Conservation (phyloP, 23 red algal genomes). For the Cyanidioschyzon merolae region DNA sequence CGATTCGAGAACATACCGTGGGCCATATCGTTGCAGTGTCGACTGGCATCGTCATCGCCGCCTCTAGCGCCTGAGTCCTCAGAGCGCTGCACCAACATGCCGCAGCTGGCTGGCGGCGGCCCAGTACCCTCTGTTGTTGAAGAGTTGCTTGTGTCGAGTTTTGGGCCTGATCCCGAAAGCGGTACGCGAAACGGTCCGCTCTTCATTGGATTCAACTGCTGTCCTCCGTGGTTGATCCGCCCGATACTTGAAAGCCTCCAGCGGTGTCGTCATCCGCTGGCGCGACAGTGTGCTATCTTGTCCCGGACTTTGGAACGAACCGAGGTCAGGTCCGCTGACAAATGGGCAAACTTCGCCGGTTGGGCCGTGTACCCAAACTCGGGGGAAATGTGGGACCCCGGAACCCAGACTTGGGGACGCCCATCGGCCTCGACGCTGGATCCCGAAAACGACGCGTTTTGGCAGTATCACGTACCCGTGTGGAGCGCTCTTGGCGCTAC, state of each 20-base stretch:
- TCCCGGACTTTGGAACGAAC: too few species aligned
- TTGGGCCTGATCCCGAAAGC: neutral
- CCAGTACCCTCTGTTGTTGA: neutral
- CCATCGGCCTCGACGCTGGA: neutral
- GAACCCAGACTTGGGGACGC: neutral
- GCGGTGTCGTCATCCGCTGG: neutral
- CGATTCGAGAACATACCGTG: neutral
- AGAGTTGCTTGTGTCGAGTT: neutral
- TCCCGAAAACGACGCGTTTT: neutral
- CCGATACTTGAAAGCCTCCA: neutral
- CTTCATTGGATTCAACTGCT: slow-evolving; percentile 8
- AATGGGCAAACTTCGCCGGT: neutral
- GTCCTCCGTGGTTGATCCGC: neutral
- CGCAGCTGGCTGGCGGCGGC: neutral
- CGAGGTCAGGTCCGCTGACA: neutral
- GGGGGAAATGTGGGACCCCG: slow-evolving; percentile 15
- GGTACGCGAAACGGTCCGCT: neutral
- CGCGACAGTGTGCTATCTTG: too few species aligned
- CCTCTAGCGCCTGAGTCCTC: neutral
- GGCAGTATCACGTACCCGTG: slow-evolving; percentile 1
- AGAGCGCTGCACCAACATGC: too few species aligned
- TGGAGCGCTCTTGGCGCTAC: slow-evolving; percentile 13
- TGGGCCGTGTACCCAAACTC: slow-evolving; percentile 28
- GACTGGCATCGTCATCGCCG: neutral
- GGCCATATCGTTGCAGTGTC: slow-evolving; percentile 4